Evolutionary conservation across 2,329 filamentous ascomycete species (phyloP), one percentile per base, ranked within the genome.

Genomic region (Chaetothyriales sp.): DNA sequence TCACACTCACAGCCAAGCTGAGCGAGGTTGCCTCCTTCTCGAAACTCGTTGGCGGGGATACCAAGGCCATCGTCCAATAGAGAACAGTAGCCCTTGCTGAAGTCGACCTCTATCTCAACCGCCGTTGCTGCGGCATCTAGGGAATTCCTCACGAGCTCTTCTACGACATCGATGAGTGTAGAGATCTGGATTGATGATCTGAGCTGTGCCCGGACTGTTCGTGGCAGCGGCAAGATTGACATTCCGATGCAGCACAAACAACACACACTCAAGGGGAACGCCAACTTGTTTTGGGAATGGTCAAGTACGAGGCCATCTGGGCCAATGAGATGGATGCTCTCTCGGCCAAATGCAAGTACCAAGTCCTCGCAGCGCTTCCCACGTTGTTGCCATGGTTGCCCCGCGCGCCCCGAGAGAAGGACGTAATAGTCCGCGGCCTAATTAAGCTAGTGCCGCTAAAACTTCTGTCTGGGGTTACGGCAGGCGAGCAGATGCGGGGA

Each of bases 51-150:
- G 1, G 85, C 78, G 1, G 72, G 65, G 46, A 98, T 94, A 0
- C 92, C 92, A 15, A 72, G 52, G 1, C 92, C 92, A 67, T 97
- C 77, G 64, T 98, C 92, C 62, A 94, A 85, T 4, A 95, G 77
- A 0, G 76, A 74, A 66, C 89, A 95, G 59, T 77, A 80, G 4
- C 89, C 90, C 20, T 83, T 81, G 50, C 69, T 66, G 64, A 87
- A 88, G 67, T 95, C 85, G 19, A 95, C 72, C 1, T 75, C 77
- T 51, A 94, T 72, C 50, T 78, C 78, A 56, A 95, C 69, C 51
- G 76, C 84, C 33, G 73, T 76, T 15, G 89, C 83, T 46, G 72
- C 70, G 3, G 89, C 87, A 70, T 98, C 92, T 10, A 98, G 73
- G 0, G 88, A 80, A 65, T 98, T 98, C 65, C 84, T 81, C 22